Conservation (phyloP, 2,329 filamentous ascomycete species). For the Botryotinia calthae region DNA sequence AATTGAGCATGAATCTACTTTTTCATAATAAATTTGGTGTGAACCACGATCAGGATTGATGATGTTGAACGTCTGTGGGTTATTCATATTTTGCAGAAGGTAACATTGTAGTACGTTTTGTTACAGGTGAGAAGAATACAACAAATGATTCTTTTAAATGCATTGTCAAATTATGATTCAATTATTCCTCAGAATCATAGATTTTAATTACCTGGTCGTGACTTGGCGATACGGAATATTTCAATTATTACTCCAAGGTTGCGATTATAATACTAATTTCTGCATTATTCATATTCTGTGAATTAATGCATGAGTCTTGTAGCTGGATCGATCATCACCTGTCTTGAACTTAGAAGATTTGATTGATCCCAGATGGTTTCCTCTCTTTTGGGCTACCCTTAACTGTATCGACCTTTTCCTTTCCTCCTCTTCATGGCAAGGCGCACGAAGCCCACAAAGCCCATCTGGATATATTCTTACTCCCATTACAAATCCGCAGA, state of each 20-base stretch:
- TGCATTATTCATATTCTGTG: not conserved
- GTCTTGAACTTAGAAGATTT: not conserved
- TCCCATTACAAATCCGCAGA: not conserved
- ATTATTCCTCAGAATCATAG: not conserved
- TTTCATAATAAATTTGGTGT: not conserved
- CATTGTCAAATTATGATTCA: not conserved
- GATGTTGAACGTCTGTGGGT: not conserved
- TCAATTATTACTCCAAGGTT: not conserved
- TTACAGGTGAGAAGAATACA: not conserved
- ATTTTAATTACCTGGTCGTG: not conserved
- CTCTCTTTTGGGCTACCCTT: not conserved
- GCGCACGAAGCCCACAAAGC: not conserved
- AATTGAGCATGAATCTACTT: not conserved
- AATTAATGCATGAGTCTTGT: not conserved
- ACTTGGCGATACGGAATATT: not conserved
- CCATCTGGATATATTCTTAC: fast-evolving
- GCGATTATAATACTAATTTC: not conserved
- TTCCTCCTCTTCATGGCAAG: not conserved
- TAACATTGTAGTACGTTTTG: not conserved
- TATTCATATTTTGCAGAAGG: not conserved
- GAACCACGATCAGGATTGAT: not conserved
- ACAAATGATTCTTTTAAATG: too few relatives aligned
- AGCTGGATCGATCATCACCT: not conserved
- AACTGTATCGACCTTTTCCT: not conserved
- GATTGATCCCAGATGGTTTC: not conserved